phyloP scores from a whole-genome alignment of 495 filamentous ascomycete species.

The Endocarpon pusillum region DNA sequence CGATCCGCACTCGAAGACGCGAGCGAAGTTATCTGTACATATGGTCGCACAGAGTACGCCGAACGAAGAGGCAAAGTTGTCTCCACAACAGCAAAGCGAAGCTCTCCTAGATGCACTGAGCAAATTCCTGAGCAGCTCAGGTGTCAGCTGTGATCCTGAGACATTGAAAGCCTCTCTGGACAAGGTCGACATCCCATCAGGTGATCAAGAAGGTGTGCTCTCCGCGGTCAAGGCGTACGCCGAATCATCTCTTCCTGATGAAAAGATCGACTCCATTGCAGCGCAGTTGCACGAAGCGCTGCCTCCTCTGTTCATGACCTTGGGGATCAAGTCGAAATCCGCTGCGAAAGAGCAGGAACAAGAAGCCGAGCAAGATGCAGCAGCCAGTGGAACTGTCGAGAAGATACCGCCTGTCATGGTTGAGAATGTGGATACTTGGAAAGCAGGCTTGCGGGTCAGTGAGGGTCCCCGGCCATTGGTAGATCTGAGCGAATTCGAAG shows the following conservation, averaged over 20 bases:
- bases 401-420: slow-evolving; percentile 33
- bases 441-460: slow-evolving; percentile 50
- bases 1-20: slow-evolving; percentile 47
- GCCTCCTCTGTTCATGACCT: no score
- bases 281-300: slow-evolving; percentile 24
- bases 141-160: slow-evolving; percentile 26
- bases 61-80: slow-evolving; percentile 8
- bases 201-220: slow-evolving; percentile 26
- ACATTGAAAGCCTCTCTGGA: slow-evolving; percentile 28
- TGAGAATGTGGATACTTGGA: slow-evolving; percentile 59
- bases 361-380: slow-evolving; percentile 26
- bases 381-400: slow-evolving; percentile 5
- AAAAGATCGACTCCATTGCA: slow-evolving; percentile 26
- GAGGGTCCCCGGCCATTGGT: slow-evolving; percentile 52
- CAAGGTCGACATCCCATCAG: slow-evolving; percentile 26
- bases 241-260: slow-evolving; percentile 8
- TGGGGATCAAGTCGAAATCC: slow-evolving; percentile 24
- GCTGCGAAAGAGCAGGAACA: slow-evolving; percentile 18
- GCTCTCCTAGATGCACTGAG: slow-evolving; percentile 30
- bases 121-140: slow-evolving; percentile 34
- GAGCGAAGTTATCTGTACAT: slow-evolving; percentile 72
- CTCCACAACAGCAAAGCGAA: slow-evolving; percentile 33
- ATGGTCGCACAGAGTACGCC: slow-evolving; percentile 50
- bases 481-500: slow-evolving; percentile 67
- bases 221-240: slow-evolving; percentile 27